These are phyloP conservation scores for Dalechampia spathulata DNA, from an alignment of 441 rosid species.

Conservation along the genomic window DNA sequence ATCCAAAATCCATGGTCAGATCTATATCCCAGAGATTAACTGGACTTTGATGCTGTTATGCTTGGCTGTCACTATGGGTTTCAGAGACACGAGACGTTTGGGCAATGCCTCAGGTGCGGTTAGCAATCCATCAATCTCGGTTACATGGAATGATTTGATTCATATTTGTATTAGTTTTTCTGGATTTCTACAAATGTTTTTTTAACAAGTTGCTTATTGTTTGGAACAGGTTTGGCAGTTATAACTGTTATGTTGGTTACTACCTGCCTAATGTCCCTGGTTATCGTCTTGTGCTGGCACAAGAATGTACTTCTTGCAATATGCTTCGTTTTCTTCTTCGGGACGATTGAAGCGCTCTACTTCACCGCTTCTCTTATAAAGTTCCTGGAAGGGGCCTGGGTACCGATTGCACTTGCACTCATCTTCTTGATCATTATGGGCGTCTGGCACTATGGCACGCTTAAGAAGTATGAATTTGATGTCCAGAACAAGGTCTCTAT, in stretches of 20 bases:
- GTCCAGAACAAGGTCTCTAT: constrained; percentile 86
- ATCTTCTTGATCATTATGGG: constrained; percentile 70
- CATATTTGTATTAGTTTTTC: too few relatives aligned
- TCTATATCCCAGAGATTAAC: constrained; percentile 92
- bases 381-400: constrained; percentile 97
- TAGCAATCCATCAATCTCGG: background rate
- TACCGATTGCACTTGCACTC: constrained; percentile 69
- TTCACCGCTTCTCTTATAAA: constrained; percentile 90
- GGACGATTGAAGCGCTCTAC: constrained; percentile 81
- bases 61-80: constrained; percentile 87
- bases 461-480: constrained; percentile 72
- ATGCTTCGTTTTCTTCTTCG: constrained; percentile 61
- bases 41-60: constrained; percentile 86
- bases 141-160: background rate
- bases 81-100: constrained; percentile 75
- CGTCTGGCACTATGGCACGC: constrained; percentile 81
- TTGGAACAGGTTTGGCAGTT: constrained; percentile 84
- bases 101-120: constrained; percentile 90
- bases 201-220: constrained; percentile 1
- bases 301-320: constrained; percentile 63
- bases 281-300: constrained; percentile 89
- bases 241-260: constrained; percentile 97
- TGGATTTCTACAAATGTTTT: too few relatives aligned
- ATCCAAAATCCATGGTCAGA: constrained; percentile 92
- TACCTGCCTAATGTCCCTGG: constrained; percentile 89